Evolutionary conservation across 225 moss, liverwort and hornwort species (phyloP).

Genomic region (Thuidium tamariscinum): DNA sequence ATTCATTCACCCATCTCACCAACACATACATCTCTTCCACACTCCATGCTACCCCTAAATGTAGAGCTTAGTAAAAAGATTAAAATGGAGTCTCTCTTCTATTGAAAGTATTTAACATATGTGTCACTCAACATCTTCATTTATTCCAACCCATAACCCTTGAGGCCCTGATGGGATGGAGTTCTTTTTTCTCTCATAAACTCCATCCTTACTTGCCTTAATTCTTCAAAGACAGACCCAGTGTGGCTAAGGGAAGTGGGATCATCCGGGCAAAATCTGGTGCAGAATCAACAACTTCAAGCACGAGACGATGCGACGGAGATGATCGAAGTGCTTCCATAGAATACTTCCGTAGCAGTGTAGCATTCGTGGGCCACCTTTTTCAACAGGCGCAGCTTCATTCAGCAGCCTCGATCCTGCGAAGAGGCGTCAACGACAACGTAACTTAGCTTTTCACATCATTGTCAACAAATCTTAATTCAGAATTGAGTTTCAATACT

Average conservation of each 20-base stretch:
- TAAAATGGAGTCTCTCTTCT: neutral
- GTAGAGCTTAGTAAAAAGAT: neutral
- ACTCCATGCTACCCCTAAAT: neutral
- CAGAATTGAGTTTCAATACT: neutral
- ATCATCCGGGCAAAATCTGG: accelerated
- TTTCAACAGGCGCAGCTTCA: neutral
- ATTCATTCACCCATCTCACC: neutral
- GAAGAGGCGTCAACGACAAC: neutral
- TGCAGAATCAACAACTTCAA: neutral
- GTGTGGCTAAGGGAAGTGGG: neutral
- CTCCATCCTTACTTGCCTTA: neutral
- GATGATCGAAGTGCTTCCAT: neutral
- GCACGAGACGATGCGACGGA: too few species aligned
- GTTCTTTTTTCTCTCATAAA: neutral
- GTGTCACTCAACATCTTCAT: neutral
- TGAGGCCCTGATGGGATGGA: neutral
- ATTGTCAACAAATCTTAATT: neutral
- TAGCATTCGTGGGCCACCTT: too few species aligned
- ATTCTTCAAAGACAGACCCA: neutral
- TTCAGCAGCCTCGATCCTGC: neutral
- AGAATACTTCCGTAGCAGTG: too few species aligned
- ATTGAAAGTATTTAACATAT: neutral
- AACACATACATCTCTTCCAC: too few species aligned
- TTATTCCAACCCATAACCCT: neutral
- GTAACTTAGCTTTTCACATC: neutral